Evolutionary conservation across 78 protist species (phyloP).

Genomic region (Dictyostelium brefeldianum): DNA sequence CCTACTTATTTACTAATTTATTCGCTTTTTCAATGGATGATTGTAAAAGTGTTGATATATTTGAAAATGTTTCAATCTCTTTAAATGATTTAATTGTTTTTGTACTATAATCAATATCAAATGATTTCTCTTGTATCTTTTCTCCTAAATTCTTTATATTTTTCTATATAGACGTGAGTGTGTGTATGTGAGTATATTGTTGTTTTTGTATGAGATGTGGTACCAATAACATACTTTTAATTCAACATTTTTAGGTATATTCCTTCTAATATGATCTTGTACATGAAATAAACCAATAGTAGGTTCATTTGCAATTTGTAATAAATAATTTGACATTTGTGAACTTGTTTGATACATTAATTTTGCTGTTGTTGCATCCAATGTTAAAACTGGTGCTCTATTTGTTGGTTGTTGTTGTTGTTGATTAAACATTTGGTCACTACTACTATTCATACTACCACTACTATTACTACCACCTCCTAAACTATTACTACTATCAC

Average conservation of each 20-base stretch:
- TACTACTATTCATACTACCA: neutral
- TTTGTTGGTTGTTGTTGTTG: neutral
- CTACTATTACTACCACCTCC: neutral
- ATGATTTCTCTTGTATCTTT: constrained; percentile 47
- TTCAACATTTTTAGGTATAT: constrained; percentile 72
- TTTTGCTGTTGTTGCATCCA: constrained; percentile 54
- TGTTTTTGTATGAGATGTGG: neutral
- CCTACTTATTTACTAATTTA: constrained; percentile 59
- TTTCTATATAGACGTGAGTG: no score
- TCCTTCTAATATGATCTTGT: constrained; percentile 79
- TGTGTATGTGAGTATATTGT: neutral
- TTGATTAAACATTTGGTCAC: neutral
- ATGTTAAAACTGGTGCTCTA: constrained; percentile 28
- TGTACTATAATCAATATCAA: constrained; percentile 34
- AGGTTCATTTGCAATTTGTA: constrained; percentile 80
- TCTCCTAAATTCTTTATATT: constrained; percentile 15
- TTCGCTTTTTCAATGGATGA: constrained; percentile 48
- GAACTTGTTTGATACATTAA: constrained; percentile 24
- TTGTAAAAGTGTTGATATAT: constrained; percentile 30
- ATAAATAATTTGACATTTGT: constrained; percentile 67
- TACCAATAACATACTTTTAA: constrained; percentile 10
- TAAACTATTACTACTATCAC: neutral
- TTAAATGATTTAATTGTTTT: constrained; percentile 21
- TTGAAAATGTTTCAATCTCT: constrained; percentile 53
- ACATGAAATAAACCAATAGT: constrained; percentile 82